These are phyloP conservation scores for Logfia minima DNA, from an alignment of 129 eudicot species.

Conservation along the genomic window DNA sequence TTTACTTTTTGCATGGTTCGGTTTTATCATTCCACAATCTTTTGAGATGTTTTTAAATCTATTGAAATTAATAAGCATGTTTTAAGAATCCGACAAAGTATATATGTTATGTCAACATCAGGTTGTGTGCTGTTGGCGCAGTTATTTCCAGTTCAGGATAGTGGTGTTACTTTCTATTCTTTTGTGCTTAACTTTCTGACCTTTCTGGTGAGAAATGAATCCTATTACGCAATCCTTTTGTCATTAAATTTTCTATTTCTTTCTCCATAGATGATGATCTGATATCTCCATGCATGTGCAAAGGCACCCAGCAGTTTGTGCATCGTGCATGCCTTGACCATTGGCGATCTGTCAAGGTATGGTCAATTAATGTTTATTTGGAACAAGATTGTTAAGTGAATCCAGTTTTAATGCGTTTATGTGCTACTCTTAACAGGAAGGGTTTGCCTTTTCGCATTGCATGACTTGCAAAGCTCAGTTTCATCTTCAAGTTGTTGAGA, in stretches of 20 bases:
- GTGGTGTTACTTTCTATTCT: background rate
- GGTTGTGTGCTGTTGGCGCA: constrained; percentile 12
- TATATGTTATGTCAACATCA: background rate
- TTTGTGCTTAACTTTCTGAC: constrained; percentile 18
- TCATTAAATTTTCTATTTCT: background rate
- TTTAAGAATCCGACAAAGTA: constrained; percentile 15
- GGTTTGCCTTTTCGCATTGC: constrained; percentile 75
- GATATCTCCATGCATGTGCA: constrained; percentile 97
- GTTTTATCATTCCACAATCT: constrained; percentile 1
- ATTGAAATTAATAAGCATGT: background rate
- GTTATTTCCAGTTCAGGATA: constrained; percentile 21
- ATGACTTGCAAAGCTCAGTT: constrained; percentile 93
- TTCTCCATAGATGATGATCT: constrained; percentile 55
- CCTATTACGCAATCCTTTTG: background rate
- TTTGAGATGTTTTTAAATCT: constrained; percentile 22
- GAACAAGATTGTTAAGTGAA: background rate
- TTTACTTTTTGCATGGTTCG: background rate
- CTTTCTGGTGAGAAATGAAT: constrained; percentile 14
- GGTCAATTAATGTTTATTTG: background rate
- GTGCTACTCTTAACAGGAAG: constrained; percentile 54
- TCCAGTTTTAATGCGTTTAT: constrained; percentile 2
- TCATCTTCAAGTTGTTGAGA: constrained; percentile 64
- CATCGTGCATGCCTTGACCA: constrained; percentile 91
- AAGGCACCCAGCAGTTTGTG: constrained; percentile 92
- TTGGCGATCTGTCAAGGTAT: constrained; percentile 95